Base-by-base conservation (phyloP, 108 stramenopile species). In the Cyclotella kingstonii region DNA sequence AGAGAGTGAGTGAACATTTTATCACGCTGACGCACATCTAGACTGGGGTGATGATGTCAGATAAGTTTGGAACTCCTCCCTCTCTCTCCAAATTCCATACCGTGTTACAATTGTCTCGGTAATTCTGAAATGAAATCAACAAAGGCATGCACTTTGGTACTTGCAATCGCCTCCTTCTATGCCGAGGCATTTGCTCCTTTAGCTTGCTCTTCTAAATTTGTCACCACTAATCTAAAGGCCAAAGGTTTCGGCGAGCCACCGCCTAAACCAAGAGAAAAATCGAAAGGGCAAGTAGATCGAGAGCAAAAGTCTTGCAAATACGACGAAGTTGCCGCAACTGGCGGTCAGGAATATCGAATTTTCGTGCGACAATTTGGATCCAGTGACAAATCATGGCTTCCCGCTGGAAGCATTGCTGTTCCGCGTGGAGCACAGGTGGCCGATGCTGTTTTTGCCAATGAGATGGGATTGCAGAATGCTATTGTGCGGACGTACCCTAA, bases 281-380 rank as follows among this genome's bases (percentile, higher is more conserved):
- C 92, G 5, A 55, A 33, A 2, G 92, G 79, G 22, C 83, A 85
- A 68, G 28, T 79, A 8, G 71, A 93, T 25, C 76, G 92, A 10
- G 92, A 89, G 54, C 14, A 58, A 25, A 75, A 86, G 56, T 23
- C 76, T 15, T 66, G 54, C 30, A 82, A 87, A 39, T 93, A 90
- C 61, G 92, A 93, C 57, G 84, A 93, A 55, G 77, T 93, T 52
- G 75, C 92, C 11, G 53, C 60, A 14, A 60, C 79, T 9, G 89
- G 86, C n/a, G 92, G 92, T 35, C 92, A 93, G 58, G 88, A 93
- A 76, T 93, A 89, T 64, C 49, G 65, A 22, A 70, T 93, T 31
- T 93, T 81, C 50, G 88, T 93, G 5, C 81, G 92, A n/a, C 80
- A 89, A 56, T 93, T 93, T 63, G 92, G 92, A 12, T 71, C 81